Conservation (phyloP, 1,139 yeast genomes). For the Blastobotrys capitulatus region DNA sequence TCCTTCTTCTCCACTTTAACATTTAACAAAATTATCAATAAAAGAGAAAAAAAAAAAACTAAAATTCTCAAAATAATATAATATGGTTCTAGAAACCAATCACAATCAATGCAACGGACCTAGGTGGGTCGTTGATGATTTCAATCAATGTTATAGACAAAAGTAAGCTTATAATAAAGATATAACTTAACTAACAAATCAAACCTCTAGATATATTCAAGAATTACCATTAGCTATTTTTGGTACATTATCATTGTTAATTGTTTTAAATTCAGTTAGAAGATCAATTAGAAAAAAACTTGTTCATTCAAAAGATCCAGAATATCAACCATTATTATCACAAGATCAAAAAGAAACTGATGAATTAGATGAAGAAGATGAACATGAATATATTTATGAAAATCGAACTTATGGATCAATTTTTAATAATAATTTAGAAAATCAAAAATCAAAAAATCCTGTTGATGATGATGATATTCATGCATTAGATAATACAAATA, state of each 20-base stretch:
- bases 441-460: background rate
- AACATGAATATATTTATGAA: conserved; percentile 9
- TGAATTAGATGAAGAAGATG: conserved; percentile 14
- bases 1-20: background rate
- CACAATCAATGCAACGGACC: conserved; percentile 18
- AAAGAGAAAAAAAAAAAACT: background rate
- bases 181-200: conserved; percentile 9
- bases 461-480: background rate
- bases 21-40: background rate
- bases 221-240: conserved; percentile 18
- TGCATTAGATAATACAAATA: conserved; percentile 7
- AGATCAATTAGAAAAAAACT: conserved; percentile 13
- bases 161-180: conserved; percentile 18
- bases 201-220: conserved; percentile 22
- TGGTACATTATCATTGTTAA: conserved; percentile 16
- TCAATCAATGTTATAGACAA: conserved; percentile 26
- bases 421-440: conserved; percentile 7
- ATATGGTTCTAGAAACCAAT: background rate
- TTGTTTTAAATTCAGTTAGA: conserved; percentile 16
- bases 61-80: background rate
- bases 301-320: conserved; percentile 16
- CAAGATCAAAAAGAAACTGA: background rate
- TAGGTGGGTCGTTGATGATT: conserved; percentile 26
- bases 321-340: conserved; percentile 20
- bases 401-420: conserved; percentile 18